Conservation (phyloP, 768 basidiomycete genomes). For the Amanita pallidorosea region DNA sequence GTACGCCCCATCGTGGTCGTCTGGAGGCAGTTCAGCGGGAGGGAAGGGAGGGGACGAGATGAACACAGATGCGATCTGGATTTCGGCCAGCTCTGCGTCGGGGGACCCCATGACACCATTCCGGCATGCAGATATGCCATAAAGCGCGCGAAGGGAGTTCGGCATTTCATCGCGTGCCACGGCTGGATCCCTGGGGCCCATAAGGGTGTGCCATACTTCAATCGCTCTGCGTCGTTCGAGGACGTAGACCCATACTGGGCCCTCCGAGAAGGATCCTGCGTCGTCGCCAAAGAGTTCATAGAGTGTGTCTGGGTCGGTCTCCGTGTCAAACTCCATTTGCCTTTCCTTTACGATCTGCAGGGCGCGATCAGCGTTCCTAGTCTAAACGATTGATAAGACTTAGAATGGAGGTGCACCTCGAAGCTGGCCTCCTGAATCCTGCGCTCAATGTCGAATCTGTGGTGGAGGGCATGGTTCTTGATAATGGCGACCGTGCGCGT, state of each 20-base stretch:
- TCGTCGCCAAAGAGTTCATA: constrained; percentile 77
- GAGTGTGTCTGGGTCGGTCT: constrained; percentile 70
- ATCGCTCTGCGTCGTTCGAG: constrained; percentile 76
- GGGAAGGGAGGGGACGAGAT: constrained; percentile 78
- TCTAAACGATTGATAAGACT: constrained; percentile 1
- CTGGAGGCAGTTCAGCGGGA: constrained; percentile 46
- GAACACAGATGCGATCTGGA: constrained; percentile 71
- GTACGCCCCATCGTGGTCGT: constrained; percentile 30
- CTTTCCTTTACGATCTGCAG: constrained; percentile 74
- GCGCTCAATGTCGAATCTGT: constrained; percentile 73
- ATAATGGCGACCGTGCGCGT: constrained; percentile 76
- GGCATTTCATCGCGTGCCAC: constrained; percentile 44
- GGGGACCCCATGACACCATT: constrained; percentile 70
- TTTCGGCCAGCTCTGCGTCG: constrained; percentile 58
- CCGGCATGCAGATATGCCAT: constrained; percentile 40
- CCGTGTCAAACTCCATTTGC: constrained; percentile 82
- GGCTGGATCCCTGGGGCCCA: constrained; percentile 56
- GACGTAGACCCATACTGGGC: constrained; percentile 88
- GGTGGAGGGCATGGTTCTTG: constrained; percentile 64
- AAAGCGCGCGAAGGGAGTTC: constrained; percentile 61
- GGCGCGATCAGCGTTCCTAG: constrained; percentile 8
- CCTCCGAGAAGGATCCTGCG: constrained; percentile 66
- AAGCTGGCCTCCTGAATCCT: constrained; percentile 74
- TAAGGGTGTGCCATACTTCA: constrained; percentile 69
- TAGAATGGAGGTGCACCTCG: constrained; percentile 40